phyloP scores from a whole-genome alignment of 495 filamentous ascomycete species.

The Aspergillus leporis region DNA sequence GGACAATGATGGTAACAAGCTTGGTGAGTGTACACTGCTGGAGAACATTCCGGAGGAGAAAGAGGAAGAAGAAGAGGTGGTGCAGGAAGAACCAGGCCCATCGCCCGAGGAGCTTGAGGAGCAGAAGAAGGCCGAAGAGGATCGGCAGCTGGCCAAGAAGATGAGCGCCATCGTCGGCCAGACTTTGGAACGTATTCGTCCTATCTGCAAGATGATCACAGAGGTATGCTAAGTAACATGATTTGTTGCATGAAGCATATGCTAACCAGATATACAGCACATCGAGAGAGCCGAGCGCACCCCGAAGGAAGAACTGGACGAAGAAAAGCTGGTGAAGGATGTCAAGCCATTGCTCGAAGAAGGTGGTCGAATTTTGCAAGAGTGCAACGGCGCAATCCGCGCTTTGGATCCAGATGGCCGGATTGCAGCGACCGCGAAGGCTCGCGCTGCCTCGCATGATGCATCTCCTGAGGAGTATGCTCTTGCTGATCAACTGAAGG shows the following conservation, averaged over 20 bases:
- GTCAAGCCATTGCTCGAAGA: conserved; percentile 88
- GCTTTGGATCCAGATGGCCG: conserved; percentile 87
- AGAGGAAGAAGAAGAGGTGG: conserved; percentile 36
- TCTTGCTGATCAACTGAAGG: conserved; percentile 81
- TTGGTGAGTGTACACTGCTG: conserved; percentile 79
- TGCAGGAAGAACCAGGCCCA: conserved; percentile 33
- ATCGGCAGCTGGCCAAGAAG: conserved; percentile 74
- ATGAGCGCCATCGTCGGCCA: conserved; percentile 73
- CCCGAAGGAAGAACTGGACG: conserved; percentile 88
- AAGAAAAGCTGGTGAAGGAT: conserved; percentile 81
- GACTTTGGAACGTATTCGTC: conserved; percentile 79
- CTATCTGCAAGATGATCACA: conserved; percentile 84
- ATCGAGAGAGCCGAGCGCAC: conserved; percentile 80
- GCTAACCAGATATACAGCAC: conserved; percentile 47
- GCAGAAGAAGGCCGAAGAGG: conserved; percentile 60
- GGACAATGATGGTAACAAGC: conserved; percentile 75
- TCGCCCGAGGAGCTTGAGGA: conserved; percentile 52
- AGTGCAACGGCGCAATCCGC: conserved; percentile 87
- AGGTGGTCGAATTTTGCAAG: conserved; percentile 74
- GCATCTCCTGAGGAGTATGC: conserved; percentile 84
- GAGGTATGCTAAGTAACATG: conserved; percentile 53
- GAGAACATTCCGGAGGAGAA: conserved; percentile 66
- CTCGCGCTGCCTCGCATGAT: conserved; percentile 75
- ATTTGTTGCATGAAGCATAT: conserved; percentile 14
- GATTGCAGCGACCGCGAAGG: conserved; percentile 83